A percentile compares a stretch with the other conserved stretches of the same genome.
These are phyloP conservation scores for Cercospora berteroae DNA, from an alignment of 2,329 filamentous ascomycete genomes.

Conservation along the genomic window DNA sequence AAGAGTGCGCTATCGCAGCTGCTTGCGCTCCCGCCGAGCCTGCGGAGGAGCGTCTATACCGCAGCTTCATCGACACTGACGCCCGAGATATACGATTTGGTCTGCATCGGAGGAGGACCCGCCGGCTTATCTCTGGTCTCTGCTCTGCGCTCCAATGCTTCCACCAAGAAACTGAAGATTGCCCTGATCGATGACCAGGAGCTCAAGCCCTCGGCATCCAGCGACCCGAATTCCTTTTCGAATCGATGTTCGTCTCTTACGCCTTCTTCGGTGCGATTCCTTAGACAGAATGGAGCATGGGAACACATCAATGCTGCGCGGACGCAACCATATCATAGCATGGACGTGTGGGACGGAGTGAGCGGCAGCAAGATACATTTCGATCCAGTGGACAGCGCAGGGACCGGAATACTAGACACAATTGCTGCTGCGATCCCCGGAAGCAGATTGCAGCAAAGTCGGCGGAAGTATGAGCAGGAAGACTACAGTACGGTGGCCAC, in stretches of 20 bases:
- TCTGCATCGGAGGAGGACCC: constrained; percentile 30
- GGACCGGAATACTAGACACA: constrained; percentile 28
- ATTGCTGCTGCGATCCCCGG: constrained; percentile 34
- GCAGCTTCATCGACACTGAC: constrained; percentile 16
- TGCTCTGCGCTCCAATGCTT: constrained; percentile 40
- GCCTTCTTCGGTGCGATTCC: constrained; percentile 77
- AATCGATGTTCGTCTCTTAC: constrained; percentile 96
- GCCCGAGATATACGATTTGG: constrained; percentile 66
- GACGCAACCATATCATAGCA: constrained; percentile 85
- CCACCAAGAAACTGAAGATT: constrained; percentile 70
- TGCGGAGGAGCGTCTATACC: constrained; percentile 31
- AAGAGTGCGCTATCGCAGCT: constrained; percentile 21
- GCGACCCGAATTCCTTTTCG: constrained; percentile 71
- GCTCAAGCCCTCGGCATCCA: constrained; percentile 65
- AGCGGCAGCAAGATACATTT: constrained; percentile 86
- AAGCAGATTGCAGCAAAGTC: constrained; percentile 27
- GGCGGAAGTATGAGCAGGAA: constrained; percentile 27
- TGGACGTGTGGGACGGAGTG: constrained; percentile 98
- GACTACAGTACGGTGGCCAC: constrained; percentile 66
- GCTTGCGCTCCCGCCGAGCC: constrained; percentile 31
- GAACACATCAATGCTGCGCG: constrained; percentile 67
- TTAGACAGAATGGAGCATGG: constrained; percentile 82
- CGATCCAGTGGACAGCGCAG: constrained; percentile 33
- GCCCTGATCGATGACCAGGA: constrained; percentile 90
- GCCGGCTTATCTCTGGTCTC: constrained; percentile 30